A percentile compares a stretch with the other conserved stretches of the same genome.
Evolutionary conservation across 768 basidiomycete genomes (phyloP).

Genomic region (Cystobasidium onofrii): DNA sequence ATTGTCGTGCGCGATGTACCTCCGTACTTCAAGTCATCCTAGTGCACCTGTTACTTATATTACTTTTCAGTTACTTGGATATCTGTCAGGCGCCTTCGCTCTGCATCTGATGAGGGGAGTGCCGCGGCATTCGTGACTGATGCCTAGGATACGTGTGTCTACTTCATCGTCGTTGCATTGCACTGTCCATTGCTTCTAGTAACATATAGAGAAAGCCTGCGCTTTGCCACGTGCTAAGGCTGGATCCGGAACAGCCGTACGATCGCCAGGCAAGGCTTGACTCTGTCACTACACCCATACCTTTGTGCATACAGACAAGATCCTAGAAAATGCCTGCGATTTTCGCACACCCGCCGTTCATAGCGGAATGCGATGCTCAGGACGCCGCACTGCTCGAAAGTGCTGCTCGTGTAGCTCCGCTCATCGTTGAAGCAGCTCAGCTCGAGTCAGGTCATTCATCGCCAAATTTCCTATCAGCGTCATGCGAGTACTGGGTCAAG

Average conservation of each 20-base stretch:
- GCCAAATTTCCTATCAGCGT: conserved; percentile 45
- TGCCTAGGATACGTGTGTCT: too few relatives aligned
- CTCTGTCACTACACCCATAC: background rate
- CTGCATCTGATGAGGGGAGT: too few relatives aligned
- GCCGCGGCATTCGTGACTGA: too few relatives aligned
- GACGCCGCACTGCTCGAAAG: conserved; percentile 55
- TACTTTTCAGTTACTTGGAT: too few relatives aligned
- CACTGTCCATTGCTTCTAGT: too few relatives aligned
- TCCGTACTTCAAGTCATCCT: too few relatives aligned
- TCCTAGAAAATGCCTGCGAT: conserved; percentile 10
- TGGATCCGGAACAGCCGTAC: background rate
- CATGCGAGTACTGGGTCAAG: conserved; percentile 50
- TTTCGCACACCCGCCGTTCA: conserved; percentile 44
- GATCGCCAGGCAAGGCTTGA: background rate
- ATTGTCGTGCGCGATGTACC: too few relatives aligned
- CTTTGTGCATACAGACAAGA: background rate
- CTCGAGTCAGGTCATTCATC: conserved; percentile 30
- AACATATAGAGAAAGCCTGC: background rate
- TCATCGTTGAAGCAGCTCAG: conserved; percentile 53
- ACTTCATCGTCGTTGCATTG: too few relatives aligned
- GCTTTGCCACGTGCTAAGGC: background rate
- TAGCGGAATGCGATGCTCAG: conserved; percentile 45
- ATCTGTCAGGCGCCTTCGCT: too few relatives aligned
- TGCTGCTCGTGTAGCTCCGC: conserved; percentile 66
- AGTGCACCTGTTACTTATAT: too few relatives aligned